Base-by-base conservation (phyloP, 2,329 filamentous ascomycete species). In the Plectosphaerella sp. region DNA sequence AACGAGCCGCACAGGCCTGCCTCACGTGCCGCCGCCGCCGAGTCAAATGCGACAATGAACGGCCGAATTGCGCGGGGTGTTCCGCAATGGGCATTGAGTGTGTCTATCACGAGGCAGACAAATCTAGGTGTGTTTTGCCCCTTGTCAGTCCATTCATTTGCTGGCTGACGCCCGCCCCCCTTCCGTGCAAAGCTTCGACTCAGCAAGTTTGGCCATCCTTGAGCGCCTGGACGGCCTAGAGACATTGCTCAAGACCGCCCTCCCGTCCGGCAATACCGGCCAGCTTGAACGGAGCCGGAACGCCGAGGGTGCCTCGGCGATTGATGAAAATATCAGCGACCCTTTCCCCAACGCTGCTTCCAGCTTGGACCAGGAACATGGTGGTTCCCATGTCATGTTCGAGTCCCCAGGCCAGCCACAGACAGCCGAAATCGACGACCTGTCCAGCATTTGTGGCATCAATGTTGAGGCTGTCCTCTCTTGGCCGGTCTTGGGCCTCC, bases 101-200 rank as follows among this genome's bases (percentile, higher is more conserved):
- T 25, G 49, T 50, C 25, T 50, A 50, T n/a, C 49, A 50, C 4
- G 49, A 50, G 33, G 42, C 35, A 11, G 49, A 50, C 42, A 50
- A 50, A 24, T 45, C 49, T n/a, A 46, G 49, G 49, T 50, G n/a
- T 16, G 36, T 42, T 20, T 8, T 46, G 5, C 18, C 20, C 20
- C 18, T 10, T 46, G 6, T 14, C 12, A n/a, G 2, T 5, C 4
- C 2, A n/a, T 14, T n/a, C 20, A 14, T 5, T 15, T 20, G 14
- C 4, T 18, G 1, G 36, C 18, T 41, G 14, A 49, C n/a, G n/a
- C n/a, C n/a, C n/a, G n/a, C n/a, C 36, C 15, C 6, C 18, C 3
- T 11, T 24, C 7, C 9, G 39, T 6, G 11, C 25, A 3, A 12
- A 50, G 49, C 35, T 50, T 50, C n/a, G 49, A 50, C 16, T 16